phyloP scores from a whole-genome alignment of 2,329 filamentous ascomycete species.

The Verticillium albo-atrum region DNA sequence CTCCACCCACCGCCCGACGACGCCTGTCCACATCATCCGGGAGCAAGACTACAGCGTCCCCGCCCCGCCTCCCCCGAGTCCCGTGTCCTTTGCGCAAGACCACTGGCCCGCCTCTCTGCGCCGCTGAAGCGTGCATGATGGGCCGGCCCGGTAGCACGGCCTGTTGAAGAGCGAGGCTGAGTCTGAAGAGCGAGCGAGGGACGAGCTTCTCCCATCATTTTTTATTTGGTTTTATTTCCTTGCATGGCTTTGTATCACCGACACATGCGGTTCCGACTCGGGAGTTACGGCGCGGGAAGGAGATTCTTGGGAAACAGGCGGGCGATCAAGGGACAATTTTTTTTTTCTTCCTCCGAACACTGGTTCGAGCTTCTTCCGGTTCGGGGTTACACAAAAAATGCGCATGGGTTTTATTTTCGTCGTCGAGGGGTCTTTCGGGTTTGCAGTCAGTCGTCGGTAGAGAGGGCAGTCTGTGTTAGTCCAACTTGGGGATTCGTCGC shows the following conservation, averaged over 20 bases:
- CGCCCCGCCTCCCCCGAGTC: conserved; percentile 60
- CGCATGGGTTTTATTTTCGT: neutral
- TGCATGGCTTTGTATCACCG: neutral
- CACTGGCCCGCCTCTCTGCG: conserved; percentile 42
- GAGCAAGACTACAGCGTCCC: conserved; percentile 60
- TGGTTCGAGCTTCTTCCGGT: neutral
- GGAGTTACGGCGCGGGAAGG: neutral
- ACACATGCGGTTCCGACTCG: neutral
- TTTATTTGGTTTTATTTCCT: neutral
- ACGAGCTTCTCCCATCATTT: neutral
- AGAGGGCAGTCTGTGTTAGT: too few relatives aligned
- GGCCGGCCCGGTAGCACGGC: neutral
- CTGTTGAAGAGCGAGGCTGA: neutral
- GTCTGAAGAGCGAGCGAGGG: neutral
- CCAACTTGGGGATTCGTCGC: too few relatives aligned
- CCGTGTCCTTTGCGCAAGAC: conserved; percentile 56
- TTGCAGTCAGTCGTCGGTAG: neutral
- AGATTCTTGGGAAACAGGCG: neutral
- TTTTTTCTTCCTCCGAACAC: neutral
- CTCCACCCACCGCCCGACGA: conserved; percentile 36
- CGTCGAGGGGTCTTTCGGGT: neutral
- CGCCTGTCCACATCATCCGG: conserved; percentile 46
- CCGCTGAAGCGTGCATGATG: conserved; percentile 18
- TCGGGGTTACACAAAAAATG: neutral
- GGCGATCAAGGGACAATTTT: neutral